A percentile compares a stretch with the other conserved stretches of the same genome.
phyloP scores from a whole-genome alignment of 2,329 filamentous ascomycete genomes.

The Fusarium proliferatum region DNA sequence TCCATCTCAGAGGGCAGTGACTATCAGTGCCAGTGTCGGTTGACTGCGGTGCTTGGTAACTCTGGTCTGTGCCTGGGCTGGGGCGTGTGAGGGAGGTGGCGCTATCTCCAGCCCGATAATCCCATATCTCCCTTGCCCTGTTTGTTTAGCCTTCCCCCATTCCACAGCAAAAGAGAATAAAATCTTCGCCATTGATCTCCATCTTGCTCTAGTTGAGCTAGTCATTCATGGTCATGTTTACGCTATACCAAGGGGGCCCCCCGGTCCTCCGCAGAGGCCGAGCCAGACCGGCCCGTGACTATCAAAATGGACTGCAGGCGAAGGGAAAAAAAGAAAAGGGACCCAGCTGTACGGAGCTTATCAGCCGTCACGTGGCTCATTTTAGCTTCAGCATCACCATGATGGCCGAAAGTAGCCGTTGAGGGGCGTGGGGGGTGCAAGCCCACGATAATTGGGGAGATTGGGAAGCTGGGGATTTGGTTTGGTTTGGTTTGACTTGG shows the following conservation, averaged over 20 bases:
- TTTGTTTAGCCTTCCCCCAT: slow-evolving; percentile 23
- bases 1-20: slow-evolving; percentile 2
- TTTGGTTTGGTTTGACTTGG: background rate
- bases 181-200: slow-evolving; percentile 23
- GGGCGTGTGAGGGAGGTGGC: slow-evolving; percentile 35
- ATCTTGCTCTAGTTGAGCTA: slow-evolving; percentile 7
- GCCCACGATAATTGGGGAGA: slow-evolving; percentile 28
- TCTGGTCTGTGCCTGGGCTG: slow-evolving; percentile 22
- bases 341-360: slow-evolving; percentile 40
- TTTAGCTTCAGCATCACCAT: slow-evolving; percentile 4
- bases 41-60: slow-evolving; percentile 19
- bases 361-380: slow-evolving; percentile 43
- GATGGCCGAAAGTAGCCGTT: slow-evolving; percentile 45
- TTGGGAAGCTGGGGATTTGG: slow-evolving; percentile 20
- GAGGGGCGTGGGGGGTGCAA: slow-evolving; percentile 11
- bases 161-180: slow-evolving; percentile 2
- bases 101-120: slow-evolving; percentile 33
- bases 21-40: slow-evolving; percentile 21
- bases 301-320: background rate
- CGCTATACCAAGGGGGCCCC: background rate
- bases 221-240: slow-evolving; percentile 25
- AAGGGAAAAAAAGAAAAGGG: background rate
- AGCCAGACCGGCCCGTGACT: slow-evolving; percentile 34
- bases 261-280: slow-evolving; percentile 33
- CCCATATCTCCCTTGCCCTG: background rate